Evolutionary conservation across 2,329 filamentous ascomycete species (phyloP), one percentile per base, ranked within the genome.

Genomic region (Sphaerulina vaccinii): DNA sequence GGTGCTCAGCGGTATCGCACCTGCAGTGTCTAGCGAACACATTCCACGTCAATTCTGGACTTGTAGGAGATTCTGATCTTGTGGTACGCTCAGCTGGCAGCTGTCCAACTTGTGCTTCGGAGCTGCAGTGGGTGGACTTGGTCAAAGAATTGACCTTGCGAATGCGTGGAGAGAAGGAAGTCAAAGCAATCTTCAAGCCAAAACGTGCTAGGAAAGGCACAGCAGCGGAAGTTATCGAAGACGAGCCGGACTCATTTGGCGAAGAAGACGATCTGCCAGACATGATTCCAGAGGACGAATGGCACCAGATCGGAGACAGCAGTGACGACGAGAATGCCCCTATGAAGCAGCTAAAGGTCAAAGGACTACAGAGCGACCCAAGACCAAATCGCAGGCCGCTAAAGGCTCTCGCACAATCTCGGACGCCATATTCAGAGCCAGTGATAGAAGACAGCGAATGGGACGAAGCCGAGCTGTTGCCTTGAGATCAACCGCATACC

Each of bases 91-190:
- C 80, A 1, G 66, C 76, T 27, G 90, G 90, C 2, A 69, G 63
- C 2, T 97, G 92, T 71, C 89, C 89, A 0, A 72, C 73, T 16
- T 97, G 92, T 65, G 71, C 76, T 1, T 74, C 75, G 0, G 69
- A 75, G 3, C 71, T 90, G 1, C 68, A 76, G 44, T 97, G 92
- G 92, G 75, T 78, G 0, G 81, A 87, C 41, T 81, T 96, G 72
- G 86, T 95, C 73, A 91, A 84, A 65, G 91, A 95, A 66, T 71
- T 95, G 61, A 93, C 80, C 44, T 71, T 96, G 42, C 79, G 92
- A 24, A 75, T 82, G 29, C 79, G 88, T 19, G 90, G 86, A 0
- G 70, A 78, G 49, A 86, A 86, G 51, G 86, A 90, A 58, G 73
- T 91, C 1, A 79, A 84, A 35, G 83, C 83, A 59, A 63, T 96